Base-by-base conservation (phyloP, 129 eudicot genomes). In the Gnaphalium uliginosum region DNA sequence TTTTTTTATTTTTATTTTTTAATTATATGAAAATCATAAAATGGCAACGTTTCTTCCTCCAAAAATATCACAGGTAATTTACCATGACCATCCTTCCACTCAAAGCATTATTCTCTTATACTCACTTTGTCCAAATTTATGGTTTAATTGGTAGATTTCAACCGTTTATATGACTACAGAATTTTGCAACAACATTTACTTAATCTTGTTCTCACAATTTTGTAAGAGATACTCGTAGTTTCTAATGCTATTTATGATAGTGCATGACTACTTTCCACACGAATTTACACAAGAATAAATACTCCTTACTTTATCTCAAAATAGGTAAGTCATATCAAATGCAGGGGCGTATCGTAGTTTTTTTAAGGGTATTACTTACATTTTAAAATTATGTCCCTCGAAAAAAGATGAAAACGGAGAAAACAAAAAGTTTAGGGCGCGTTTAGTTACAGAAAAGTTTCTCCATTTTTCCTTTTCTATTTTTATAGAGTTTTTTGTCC, bases 81-180 rank as follows among this genome's bases (percentile, higher is more conserved):
- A 43, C 17, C 71, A n/a, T 35, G 29, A 35, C 71, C 17, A 66
- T 53, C 51, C 50, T 66, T 33, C 13, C 18, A 61, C 51, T 35
- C 65, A n/a, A 61, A 74, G 70, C 78, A 74, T 43, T 74, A 74
- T 74, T 62, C 78, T 24, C 24, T 22, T 30, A 26, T 65, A 32
- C 8, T 18, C n/a, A 35, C 7, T 18, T 54, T 35, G 24, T 6
- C 41, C 30, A n/a, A 9, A 1, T 66, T 35, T 35, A 18, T 30
- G 25, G 51, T n/a, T 35, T 66, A 37, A 66, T 66, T 35, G 18
- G 53, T 35, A 66, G 39, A 18, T 66, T 66, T 66, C 51, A 35
- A 35, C 70, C 70, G 15, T 66, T 66, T 51, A 18, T 66, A 30
- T 66, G 70, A 66, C 43, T 27, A 63, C 2, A 63, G 39, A 63